Percentiles rank a stretch among this genome's conserved stretches.
These are phyloP conservation scores for Phytophthora pistaciae DNA, from an alignment of 352 stramenopile genomes.

Conservation along the genomic window DNA sequence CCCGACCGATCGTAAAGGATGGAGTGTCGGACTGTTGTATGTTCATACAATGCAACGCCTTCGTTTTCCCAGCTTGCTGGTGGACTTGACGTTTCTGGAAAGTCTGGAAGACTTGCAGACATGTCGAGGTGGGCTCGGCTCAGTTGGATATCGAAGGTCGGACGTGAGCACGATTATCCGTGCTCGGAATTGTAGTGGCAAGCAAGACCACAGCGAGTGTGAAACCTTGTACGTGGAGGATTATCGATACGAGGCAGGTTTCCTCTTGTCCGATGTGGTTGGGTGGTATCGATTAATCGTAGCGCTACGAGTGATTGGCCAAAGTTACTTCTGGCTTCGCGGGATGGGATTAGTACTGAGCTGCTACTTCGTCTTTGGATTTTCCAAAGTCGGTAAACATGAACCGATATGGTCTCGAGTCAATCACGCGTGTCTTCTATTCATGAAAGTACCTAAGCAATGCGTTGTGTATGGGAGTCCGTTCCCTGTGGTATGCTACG, in stretches of 20 bases:
- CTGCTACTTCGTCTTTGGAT: conserved; percentile 24
- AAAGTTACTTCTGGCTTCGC: conserved; percentile 44
- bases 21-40: conserved; percentile 13
- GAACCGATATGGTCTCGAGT: not conserved
- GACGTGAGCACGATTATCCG: conserved; percentile 31
- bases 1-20: not conserved
- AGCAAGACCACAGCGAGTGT: conserved; percentile 4
- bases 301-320: conserved; percentile 31
- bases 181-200: conserved; percentile 9
- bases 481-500: conserved; percentile 52
- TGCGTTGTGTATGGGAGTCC: conserved; percentile 52
- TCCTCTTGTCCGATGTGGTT: conserved; percentile 24
- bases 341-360: conserved; percentile 23
- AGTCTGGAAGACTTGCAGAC: conserved; percentile 30
- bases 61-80: conserved; percentile 9
- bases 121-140: conserved; percentile 1
- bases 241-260: conserved; percentile 41
- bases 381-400: not conserved
- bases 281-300: conserved; percentile 36
- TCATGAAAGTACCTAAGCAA: conserved; percentile 46
- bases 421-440: conserved; percentile 18
- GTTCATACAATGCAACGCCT: conserved; percentile 13
- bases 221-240: conserved; percentile 46
- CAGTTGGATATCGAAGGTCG: conserved; percentile 11
- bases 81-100: conserved; percentile 24